phyloP scores from a whole-genome alignment of 2,329 filamentous ascomycete species.

The Verticillium dahliae region DNA sequence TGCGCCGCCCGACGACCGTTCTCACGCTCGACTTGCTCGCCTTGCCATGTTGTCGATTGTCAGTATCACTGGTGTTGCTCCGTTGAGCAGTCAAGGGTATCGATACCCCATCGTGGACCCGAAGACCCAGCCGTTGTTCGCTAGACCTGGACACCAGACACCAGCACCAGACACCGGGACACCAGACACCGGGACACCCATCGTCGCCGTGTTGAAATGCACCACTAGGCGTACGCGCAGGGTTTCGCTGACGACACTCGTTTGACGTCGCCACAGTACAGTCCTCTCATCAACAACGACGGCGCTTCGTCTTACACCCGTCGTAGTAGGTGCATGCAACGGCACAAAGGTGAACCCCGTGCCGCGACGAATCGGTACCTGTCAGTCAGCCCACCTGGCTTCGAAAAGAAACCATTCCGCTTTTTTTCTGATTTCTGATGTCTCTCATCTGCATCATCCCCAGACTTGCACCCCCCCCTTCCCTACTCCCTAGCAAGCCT shows the following conservation, averaged over 20 bases:
- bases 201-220: not conserved
- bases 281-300: not conserved
- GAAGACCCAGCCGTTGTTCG: not conserved
- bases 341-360: not conserved
- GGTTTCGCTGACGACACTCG: not conserved
- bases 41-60: not conserved
- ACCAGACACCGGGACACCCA: not conserved
- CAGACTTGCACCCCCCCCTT: not conserved
- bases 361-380: not conserved
- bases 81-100: not conserved
- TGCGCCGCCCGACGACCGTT: not conserved
- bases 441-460: not conserved
- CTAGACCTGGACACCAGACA: not conserved
- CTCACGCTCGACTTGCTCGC: not conserved
- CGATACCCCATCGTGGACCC: not conserved
- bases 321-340: slow-evolving; percentile 2
- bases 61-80: not conserved
- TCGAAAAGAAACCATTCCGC: not conserved
- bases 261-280: slow-evolving; percentile 2
- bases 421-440: not conserved
- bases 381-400: not conserved
- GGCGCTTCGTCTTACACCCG: slow-evolving; percentile 9
- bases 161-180: too few species aligned
- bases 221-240: not conserved
- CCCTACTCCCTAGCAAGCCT: too few species aligned